phyloP scores from a whole-genome alignment of 169 alveolate species.

The Cryptosporidium viatorum region DNA sequence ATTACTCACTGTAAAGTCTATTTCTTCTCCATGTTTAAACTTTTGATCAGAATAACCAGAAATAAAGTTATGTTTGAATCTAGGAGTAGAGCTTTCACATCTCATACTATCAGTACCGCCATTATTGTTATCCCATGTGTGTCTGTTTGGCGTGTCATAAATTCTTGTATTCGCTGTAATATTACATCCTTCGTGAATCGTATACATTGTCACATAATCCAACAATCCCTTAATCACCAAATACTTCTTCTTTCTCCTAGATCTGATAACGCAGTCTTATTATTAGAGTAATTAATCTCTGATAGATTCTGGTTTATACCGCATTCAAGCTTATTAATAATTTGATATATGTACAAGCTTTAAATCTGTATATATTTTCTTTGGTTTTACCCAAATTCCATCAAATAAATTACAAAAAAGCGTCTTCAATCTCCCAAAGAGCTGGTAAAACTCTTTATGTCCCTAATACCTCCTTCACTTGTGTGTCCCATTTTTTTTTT shows the following conservation, averaged over 20 bases:
- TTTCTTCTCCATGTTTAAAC: conserved; percentile 3
- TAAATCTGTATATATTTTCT: background rate
- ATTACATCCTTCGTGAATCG: conserved; percentile 63
- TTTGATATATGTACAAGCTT: background rate
- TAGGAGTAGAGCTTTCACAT: background rate
- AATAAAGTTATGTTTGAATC: conserved; percentile 34
- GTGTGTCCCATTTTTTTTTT: conserved; percentile 25
- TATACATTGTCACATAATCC: conserved; percentile 39
- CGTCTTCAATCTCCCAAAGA: background rate
- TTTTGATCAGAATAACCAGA: conserved; percentile 22
- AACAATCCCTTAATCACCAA: background rate
- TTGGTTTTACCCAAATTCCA: background rate
- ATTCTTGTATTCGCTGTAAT: background rate
- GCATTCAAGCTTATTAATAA: background rate
- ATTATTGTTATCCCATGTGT: conserved; percentile 9
- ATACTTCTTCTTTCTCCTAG: background rate
- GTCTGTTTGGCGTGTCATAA: conserved; percentile 23
- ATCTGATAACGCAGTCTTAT: background rate
- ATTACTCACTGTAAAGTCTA: background rate
- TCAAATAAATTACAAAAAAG: background rate
- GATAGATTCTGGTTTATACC: background rate
- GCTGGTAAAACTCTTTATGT: background rate
- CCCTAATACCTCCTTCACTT: background rate
- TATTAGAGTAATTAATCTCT: background rate
- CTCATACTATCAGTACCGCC: background rate